These are phyloP conservation scores for Phytophthora ramorum DNA, from an alignment of 352 stramenopile genomes.

Conservation along the genomic window DNA sequence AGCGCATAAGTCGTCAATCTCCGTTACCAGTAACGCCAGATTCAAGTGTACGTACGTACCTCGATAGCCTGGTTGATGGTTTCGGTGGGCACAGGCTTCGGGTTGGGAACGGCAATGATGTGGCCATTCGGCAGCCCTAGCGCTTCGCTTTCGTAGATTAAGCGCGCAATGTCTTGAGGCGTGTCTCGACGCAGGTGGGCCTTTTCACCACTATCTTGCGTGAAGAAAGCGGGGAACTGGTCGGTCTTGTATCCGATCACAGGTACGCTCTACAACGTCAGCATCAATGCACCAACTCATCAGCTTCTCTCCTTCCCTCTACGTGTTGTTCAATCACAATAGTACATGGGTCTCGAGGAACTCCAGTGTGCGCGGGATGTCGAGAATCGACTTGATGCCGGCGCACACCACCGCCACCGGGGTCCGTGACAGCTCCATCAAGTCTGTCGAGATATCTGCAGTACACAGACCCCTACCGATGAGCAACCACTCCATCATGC, in stretches of 20 bases:
- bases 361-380: constrained; percentile 97
- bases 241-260: constrained; percentile 92
- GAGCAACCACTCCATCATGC: constrained; percentile 5
- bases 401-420: constrained; percentile 97
- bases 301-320: not conserved
- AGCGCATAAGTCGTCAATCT: constrained; percentile 7
- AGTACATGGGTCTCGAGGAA: constrained; percentile 95
- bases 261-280: constrained; percentile 87
- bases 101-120: constrained; percentile 90
- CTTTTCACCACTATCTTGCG: constrained; percentile 88
- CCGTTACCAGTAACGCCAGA: not conserved
- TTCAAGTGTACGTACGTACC: constrained; percentile 26
- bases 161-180: constrained; percentile 83
- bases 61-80: constrained; percentile 93
- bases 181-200: constrained; percentile 89
- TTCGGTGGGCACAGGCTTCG: constrained; percentile 79
- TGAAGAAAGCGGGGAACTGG: constrained; percentile 99
- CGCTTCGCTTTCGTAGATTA: constrained; percentile 82
- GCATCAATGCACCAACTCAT: constrained; percentile 1
- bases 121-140: constrained; percentile 89
- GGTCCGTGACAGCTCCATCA: constrained; percentile 96
- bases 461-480: not conserved
- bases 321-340: not conserved
- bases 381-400: constrained; percentile 99
- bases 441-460: constrained; percentile 95